Conservation (phyloP, 2,329 filamentous ascomycete genomes). For the Berkeleyomyces rouxiae region DNA sequence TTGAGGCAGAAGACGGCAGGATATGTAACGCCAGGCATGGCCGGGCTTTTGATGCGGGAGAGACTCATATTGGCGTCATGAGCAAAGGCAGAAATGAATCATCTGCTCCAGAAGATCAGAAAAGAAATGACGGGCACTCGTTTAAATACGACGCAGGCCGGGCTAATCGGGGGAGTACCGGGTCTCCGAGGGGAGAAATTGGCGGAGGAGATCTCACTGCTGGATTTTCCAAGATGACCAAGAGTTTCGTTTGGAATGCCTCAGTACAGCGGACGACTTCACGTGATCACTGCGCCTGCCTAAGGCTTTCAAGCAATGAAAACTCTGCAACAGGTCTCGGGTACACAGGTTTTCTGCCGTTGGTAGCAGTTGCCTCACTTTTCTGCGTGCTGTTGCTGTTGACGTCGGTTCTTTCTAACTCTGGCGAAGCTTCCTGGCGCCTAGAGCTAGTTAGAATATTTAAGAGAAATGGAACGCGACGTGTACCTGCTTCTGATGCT, state of each 20-base stretch:
- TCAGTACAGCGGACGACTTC: neutral
- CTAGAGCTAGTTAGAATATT: too few species aligned
- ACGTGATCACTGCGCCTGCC: slow-evolving; percentile 1
- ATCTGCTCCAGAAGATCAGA: neutral
- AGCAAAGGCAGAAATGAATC: neutral
- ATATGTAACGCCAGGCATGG: slow-evolving; percentile 1
- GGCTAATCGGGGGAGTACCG: neutral
- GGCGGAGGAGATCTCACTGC: neutral
- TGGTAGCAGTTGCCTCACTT: too few species aligned
- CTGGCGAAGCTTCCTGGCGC: too few species aligned
- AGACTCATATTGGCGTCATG: neutral
- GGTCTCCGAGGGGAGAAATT: neutral
- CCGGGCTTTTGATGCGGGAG: slow-evolving; percentile 4
- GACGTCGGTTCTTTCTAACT: too few species aligned
- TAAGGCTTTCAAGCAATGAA: neutral
- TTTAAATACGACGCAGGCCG: neutral
- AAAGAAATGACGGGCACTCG: neutral
- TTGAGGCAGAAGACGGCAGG: neutral
- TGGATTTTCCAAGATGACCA: neutral
- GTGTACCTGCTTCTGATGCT: too few species aligned
- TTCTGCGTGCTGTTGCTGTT: too few species aligned
- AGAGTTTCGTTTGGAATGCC: neutral
- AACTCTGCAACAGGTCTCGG: neutral
- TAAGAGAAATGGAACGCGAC: too few species aligned
- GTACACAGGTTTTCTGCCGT: too few species aligned